These are phyloP conservation scores for Stylosanthes scabra DNA, from an alignment of 331 rosid genomes.

Conservation along the genomic window DNA sequence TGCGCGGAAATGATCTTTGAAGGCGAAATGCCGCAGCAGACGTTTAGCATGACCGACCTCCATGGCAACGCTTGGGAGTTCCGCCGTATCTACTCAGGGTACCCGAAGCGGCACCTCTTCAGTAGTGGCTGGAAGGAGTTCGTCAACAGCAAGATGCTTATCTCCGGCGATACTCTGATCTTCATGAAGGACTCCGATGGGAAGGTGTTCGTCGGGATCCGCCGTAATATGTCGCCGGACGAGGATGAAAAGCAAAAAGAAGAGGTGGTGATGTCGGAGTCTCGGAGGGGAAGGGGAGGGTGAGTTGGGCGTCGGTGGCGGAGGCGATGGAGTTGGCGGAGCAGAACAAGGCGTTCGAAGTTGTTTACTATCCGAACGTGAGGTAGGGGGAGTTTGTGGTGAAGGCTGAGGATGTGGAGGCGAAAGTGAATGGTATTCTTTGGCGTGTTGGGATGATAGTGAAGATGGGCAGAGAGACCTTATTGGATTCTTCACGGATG, in stretches of 20 bases:
- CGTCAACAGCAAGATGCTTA: conserved; percentile 71
- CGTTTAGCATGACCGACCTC: conserved; percentile 56
- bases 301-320: conserved; percentile 47
- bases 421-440: conserved; percentile 41
- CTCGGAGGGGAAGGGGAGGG: conserved; percentile 49
- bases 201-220: conserved; percentile 61
- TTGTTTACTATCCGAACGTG: conserved; percentile 68
- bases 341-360: conserved; percentile 59
- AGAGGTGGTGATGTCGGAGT: conserved; percentile 10
- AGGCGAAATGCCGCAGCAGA: conserved; percentile 69
- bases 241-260: conserved; percentile 23
- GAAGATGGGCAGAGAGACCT: conserved; percentile 62
- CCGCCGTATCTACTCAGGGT: conserved; percentile 79
- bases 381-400: conserved; percentile 76
- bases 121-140: conserved; percentile 91
- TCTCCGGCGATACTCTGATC: conserved; percentile 77
- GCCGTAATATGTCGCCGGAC: conserved; percentile 50
- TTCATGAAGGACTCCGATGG: conserved; percentile 54
- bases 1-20: conserved; percentile 71
- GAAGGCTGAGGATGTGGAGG: conserved; percentile 64
- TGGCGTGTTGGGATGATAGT: conserved; percentile 53
- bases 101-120: conserved; percentile 77
- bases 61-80: conserved; percentile 71
- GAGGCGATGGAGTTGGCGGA: conserved; percentile 69
- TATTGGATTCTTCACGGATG: conserved; percentile 63